These are phyloP conservation scores for Morella rubra DNA, from an alignment of 306 rosid species.

Conservation along the genomic window DNA sequence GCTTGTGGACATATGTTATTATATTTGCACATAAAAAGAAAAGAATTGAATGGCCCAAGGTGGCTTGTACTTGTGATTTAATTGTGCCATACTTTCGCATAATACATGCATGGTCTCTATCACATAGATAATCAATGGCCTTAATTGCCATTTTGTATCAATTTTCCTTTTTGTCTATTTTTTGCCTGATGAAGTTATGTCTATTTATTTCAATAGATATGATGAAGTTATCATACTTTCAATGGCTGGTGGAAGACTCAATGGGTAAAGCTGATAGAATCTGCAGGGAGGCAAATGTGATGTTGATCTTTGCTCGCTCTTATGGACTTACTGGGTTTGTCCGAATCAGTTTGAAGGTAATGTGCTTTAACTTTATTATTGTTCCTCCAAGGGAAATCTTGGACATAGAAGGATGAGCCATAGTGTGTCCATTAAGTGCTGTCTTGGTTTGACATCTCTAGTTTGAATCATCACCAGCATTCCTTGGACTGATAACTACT, in stretches of 20 bases:
- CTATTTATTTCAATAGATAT: slow-evolving; percentile 25
- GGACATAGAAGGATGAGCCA: background rate
- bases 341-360: slow-evolving; percentile 91
- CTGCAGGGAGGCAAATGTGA: slow-evolving; percentile 82
- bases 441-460: background rate
- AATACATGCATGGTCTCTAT: background rate
- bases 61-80: background rate
- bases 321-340: slow-evolving; percentile 94
- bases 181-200: no score
- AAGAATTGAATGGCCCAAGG: background rate
- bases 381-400: background rate
- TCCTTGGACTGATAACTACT: slow-evolving; percentile 8
- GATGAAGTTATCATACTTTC: slow-evolving; percentile 28
- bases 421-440: background rate
- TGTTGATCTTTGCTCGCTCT: slow-evolving; percentile 84
- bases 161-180: slow-evolving; percentile 6
- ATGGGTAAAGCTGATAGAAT: slow-evolving; percentile 88
- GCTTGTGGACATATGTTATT: background rate
- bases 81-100: background rate
- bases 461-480: slow-evolving; percentile 13
- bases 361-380: background rate
- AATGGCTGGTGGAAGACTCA: slow-evolving; percentile 76
- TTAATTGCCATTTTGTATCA: background rate
- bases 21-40: background rate
- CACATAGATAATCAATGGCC: background rate